These are phyloP conservation scores for Xylaria arbuscula DNA, from an alignment of 2,329 filamentous ascomycete species.

Conservation along the genomic window DNA sequence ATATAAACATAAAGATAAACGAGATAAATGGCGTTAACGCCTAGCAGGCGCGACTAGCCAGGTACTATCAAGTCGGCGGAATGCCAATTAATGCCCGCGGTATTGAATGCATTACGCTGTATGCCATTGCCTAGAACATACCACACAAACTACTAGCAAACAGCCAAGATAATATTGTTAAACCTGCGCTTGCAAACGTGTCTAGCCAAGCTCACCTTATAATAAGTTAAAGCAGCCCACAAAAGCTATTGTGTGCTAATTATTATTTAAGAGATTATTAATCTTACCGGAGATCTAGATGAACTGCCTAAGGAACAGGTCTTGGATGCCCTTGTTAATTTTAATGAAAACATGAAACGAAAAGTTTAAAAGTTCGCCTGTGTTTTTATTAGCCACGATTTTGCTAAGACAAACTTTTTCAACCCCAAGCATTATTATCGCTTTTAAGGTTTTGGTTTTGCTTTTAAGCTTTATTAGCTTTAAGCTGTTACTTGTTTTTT, in stretches of 20 bases:
- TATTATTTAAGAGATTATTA: background rate
- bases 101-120: background rate
- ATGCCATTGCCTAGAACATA: background rate
- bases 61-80: background rate
- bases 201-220: background rate
- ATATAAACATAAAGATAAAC: background rate
- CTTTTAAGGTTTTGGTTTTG: constrained; percentile 11
- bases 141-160: background rate
- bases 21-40: background rate
- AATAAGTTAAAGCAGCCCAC: background rate
- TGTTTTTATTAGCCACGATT: constrained; percentile 3
- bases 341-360: background rate
- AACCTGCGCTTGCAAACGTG: background rate
- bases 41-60: background rate
- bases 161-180: background rate
- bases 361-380: constrained; percentile 1
- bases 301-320: background rate
- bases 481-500: constrained; percentile 11
- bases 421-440: background rate
- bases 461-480: constrained; percentile 15
- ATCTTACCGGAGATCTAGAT: background rate
- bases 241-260: background rate
- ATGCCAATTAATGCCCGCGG: background rate
- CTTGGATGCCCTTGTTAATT: background rate
- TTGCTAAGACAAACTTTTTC: background rate